Conservation (phyloP, 2,329 filamentous ascomycete species). For the Colletotrichum aenigma region DNA sequence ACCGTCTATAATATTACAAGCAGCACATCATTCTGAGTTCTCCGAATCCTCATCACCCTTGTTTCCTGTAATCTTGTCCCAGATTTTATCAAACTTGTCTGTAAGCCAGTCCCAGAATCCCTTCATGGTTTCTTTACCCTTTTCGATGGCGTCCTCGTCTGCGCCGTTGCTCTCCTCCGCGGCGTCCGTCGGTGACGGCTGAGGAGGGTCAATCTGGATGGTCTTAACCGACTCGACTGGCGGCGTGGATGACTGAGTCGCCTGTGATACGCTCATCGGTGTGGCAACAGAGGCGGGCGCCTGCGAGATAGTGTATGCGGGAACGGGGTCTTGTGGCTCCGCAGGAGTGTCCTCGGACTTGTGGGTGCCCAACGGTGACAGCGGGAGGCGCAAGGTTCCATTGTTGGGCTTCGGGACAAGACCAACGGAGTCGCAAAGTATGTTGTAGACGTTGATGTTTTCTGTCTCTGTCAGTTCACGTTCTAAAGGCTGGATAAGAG, state of each 20-base stretch:
- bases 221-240: constrained; percentile 12
- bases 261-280: constrained; percentile 13
- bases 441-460: constrained; percentile 95
- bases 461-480: constrained; percentile 55
- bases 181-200: constrained; percentile 21
- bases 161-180: constrained; percentile 23
- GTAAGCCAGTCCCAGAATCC: constrained; percentile 57
- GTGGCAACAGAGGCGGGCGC: background rate
- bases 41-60: background rate
- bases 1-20: background rate
- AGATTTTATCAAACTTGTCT: constrained; percentile 49
- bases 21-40: background rate
- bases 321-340: constrained; percentile 58
- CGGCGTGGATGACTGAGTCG: constrained; percentile 12
- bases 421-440: constrained; percentile 86
- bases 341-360: constrained; percentile 51
- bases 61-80: constrained; percentile 45
- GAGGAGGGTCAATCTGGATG: constrained; percentile 24
- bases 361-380: constrained; percentile 68
- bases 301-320: constrained; percentile 24
- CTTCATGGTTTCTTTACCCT: constrained; percentile 32
- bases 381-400: constrained; percentile 78
- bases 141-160: constrained; percentile 31
- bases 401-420: constrained; percentile 81
- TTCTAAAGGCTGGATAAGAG: background rate